Conservation (phyloP, 2,329 filamentous ascomycete species). For the Graphium sp. region DNA sequence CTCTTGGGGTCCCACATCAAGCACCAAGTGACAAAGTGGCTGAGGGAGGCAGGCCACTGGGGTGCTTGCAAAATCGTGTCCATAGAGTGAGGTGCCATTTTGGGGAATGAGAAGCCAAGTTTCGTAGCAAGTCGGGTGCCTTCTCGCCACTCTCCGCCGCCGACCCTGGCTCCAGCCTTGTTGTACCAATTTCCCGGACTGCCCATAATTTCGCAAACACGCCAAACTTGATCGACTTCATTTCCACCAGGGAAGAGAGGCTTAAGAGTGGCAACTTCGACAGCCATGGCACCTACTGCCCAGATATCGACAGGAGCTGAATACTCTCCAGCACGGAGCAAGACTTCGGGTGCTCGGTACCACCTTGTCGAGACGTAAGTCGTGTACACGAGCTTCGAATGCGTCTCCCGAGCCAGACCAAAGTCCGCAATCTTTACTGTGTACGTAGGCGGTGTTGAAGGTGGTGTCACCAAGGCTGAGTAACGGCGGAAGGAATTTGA, state of each 20-base stretch:
- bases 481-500: constrained; percentile 81
- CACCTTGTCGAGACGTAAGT: constrained; percentile 97
- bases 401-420: constrained; percentile 89
- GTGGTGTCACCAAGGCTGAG: constrained; percentile 82
- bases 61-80: constrained; percentile 82
- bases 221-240: constrained; percentile 97
- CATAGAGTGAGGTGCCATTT: constrained; percentile 96
- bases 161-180: constrained; percentile 71
- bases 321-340: constrained; percentile 87
- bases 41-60: constrained; percentile 79
- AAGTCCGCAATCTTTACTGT: constrained; percentile 99
- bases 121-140: constrained; percentile 85
- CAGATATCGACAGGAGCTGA: constrained; percentile 97
- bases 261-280: constrained; percentile 92
- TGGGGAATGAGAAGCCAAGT: constrained; percentile 95
- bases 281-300: constrained; percentile 96
- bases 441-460: constrained; percentile 83
- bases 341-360: constrained; percentile 93
- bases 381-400: constrained; percentile 91
- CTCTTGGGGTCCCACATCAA: constrained; percentile 96
- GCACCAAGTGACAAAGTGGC: constrained; percentile 94
- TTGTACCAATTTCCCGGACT: constrained; percentile 97
- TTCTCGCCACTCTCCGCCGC: constrained; percentile 94
- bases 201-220: constrained; percentile 98
- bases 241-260: constrained; percentile 94